Evolutionary conservation across 2,329 filamentous ascomycete species (phyloP).

Genomic region (Torrubiella hemipterigena): DNA sequence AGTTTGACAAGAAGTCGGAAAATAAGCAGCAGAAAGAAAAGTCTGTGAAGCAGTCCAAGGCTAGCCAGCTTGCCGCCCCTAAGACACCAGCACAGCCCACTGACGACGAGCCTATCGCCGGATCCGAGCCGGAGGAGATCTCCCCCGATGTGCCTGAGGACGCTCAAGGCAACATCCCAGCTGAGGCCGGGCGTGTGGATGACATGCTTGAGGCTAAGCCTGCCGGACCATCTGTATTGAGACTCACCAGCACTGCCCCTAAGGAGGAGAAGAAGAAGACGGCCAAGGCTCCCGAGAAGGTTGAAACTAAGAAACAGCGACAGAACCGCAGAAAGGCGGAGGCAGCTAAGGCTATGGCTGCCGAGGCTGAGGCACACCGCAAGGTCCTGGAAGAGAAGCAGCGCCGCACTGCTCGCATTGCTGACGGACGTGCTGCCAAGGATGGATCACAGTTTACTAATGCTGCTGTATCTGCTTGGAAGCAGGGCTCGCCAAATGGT

Average conservation of each 20-base stretch:
- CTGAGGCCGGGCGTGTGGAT: conserved; percentile 57
- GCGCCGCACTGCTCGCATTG: conserved; percentile 66
- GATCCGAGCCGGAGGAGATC: conserved; percentile 39
- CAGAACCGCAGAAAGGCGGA: conserved; percentile 87
- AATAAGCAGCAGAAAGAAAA: conserved; percentile 55
- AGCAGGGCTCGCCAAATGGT: conserved; percentile 21
- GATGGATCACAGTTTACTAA: conserved; percentile 56
- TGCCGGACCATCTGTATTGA: conserved; percentile 61
- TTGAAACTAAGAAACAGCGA: conserved; percentile 88
- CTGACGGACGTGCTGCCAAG: conserved; percentile 72
- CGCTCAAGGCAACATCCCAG: conserved; percentile 58
- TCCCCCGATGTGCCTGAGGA: conserved; percentile 62
- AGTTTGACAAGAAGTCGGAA: conserved; percentile 40
- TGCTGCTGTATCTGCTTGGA: conserved; percentile 29
- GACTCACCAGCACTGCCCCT: conserved; percentile 57
- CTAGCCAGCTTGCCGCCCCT: conserved; percentile 35
- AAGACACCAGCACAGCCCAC: conserved; percentile 16
- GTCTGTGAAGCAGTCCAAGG: conserved; percentile 58
- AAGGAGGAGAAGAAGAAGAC: conserved; percentile 52
- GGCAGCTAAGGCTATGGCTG: conserved; percentile 59
- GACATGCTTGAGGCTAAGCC: conserved; percentile 79
- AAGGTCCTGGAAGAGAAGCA: conserved; percentile 71
- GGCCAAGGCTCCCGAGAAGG: conserved; percentile 49
- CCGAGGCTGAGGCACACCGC: conserved; percentile 69
- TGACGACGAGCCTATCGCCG: conserved; percentile 24